Base-by-base conservation (phyloP, 192 early-diverging fungal genomes). In the Podila epigama region DNA sequence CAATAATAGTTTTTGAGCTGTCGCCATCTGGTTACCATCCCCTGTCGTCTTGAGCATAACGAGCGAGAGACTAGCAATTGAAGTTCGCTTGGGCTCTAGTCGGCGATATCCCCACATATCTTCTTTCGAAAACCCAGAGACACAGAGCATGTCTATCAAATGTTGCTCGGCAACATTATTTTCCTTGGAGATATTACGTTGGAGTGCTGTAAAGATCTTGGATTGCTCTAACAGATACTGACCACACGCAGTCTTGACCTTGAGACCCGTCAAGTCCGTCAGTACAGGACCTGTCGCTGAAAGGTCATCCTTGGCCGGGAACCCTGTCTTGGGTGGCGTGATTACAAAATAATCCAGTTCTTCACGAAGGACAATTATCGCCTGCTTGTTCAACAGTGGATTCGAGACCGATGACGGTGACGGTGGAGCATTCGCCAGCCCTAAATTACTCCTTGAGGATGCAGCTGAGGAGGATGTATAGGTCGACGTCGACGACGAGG, bases 121-220 rank as follows among this genome's bases (percentile, higher is more conserved):
- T 28, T 89, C 83, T 39, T 82, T 80, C 32, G 87, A 82, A 67
- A 94, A 94, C n/a, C 91, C 92, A 22, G 90, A 89, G 42, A 91
- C 84, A 64, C 91, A 92, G 5, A 94, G 81, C 89, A 94, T 91
- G 62, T 92, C 91, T 39, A 94, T 92, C 35, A 94, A 80, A 83
- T 94, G 92, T 69, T 92, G 92, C 53, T 94, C 87, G 1, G 85
- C 86, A 29, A 84, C 77, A 34, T 88, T 86, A 36, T 88, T 85
- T 53, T 88, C 83, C 56, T 85, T 86, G 60, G 89, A 84, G 79
- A 92, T 91, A 35, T 90, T 92, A 18, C 90, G 84, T 58, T 91
- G 89, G 6, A 94, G 66, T 15, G 92, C 87, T 22, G 89, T 86
- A 81, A 94, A 94, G 32, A 94, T 89, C 29, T 89, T 88, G 56